Percentiles rank a stretch among this genome's conserved stretches.
These are phyloP conservation scores for Metschnikowia bowlesiae DNA, from an alignment of 805 yeast genomes.

Conservation along the genomic window DNA sequence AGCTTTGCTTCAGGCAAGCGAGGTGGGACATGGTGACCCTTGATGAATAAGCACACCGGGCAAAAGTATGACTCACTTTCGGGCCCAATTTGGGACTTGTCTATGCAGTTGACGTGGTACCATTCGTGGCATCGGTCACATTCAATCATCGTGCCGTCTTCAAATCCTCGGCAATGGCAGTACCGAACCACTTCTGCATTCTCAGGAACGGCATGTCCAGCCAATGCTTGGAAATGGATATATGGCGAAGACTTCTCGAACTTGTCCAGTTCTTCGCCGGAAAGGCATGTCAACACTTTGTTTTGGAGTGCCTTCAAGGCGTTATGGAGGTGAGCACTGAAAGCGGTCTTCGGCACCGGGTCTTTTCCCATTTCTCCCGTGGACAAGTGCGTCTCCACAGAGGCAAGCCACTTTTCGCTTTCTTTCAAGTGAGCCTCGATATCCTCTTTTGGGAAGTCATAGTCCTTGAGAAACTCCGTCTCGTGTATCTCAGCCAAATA, in stretches of 20 bases:
- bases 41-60: constrained; percentile 11
- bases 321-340: constrained; percentile 19
- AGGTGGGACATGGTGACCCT: background rate
- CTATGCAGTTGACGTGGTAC: constrained; percentile 61
- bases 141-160: constrained; percentile 60
- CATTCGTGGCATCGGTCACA: constrained; percentile 70
- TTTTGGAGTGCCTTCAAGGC: constrained; percentile 17
- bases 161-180: constrained; percentile 61
- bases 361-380: constrained; percentile 4
- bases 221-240: constrained; percentile 6
- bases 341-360: constrained; percentile 12
- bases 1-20: background rate
- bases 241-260: constrained; percentile 26
- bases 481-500: constrained; percentile 20
- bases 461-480: constrained; percentile 19
- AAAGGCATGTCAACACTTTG: constrained; percentile 24
- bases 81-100: constrained; percentile 10
- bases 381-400: constrained; percentile 15
- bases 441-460: background rate
- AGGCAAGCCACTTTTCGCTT: constrained; percentile 24
- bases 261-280: constrained; percentile 21
- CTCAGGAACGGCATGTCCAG: constrained; percentile 2
- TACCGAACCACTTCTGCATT: constrained; percentile 25
- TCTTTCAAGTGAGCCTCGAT: constrained; percentile 14
- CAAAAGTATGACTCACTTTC: constrained; percentile 16